A percentile compares a stretch with the other conserved stretches of the same genome.
phyloP scores from a whole-genome alignment of 108 stramenopile genomes.

The Pseudonitzschia multiseries region DNA sequence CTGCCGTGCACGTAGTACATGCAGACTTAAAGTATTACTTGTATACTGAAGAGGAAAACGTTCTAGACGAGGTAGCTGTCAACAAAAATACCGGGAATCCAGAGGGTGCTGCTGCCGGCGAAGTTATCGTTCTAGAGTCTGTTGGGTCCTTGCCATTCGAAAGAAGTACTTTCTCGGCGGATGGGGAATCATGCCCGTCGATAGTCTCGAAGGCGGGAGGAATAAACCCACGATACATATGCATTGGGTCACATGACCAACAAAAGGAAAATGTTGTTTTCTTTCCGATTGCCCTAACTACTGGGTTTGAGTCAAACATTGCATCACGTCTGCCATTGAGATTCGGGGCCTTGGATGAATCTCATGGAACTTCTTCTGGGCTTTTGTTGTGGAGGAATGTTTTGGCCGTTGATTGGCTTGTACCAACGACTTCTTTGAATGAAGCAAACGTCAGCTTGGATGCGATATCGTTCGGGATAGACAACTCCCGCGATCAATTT shows the following conservation, averaged over 20 bases:
- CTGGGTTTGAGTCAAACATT: not conserved
- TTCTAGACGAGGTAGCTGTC: not conserved
- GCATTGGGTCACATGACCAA: not conserved
- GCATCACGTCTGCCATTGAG: not conserved
- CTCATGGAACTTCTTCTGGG: not conserved
- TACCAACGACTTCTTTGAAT: not conserved
- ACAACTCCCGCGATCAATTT: not conserved
- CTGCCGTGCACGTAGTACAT: not conserved
- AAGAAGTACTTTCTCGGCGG: not conserved
- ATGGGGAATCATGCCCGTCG: not conserved
- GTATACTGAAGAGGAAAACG: not conserved
- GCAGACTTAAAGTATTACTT: constrained; percentile 6
- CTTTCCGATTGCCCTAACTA: not conserved
- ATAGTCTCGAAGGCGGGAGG: not conserved
- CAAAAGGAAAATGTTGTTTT: not conserved
- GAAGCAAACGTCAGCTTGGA: not conserved
- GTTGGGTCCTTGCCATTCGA: constrained; percentile 4
- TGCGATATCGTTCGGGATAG: not conserved
- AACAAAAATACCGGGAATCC: too few species aligned
- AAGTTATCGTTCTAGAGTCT: not conserved
- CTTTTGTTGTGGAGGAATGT: not conserved
- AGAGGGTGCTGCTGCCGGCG: not conserved
- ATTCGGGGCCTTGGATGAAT: not conserved
- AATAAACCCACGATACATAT: not conserved
- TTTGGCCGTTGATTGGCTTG: not conserved